Percentiles rank a stretch among this genome's conserved stretches.
phyloP scores from a whole-genome alignment of 1,284 basidiomycete species.

The Malassezia furfur region DNA sequence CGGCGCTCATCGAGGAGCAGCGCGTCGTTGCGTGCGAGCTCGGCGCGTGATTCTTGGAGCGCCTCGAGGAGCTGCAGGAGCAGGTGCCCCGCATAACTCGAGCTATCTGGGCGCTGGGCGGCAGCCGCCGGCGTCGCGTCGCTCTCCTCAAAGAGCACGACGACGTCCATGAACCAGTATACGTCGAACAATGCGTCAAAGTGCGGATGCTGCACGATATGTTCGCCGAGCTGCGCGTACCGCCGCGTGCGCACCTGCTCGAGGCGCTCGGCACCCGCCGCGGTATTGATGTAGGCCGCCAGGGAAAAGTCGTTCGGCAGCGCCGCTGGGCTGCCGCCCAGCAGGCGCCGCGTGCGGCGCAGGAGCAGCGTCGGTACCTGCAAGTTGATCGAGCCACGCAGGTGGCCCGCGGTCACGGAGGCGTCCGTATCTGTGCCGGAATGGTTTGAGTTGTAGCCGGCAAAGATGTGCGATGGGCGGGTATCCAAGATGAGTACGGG shows the following conservation, averaged over 20 bases:
- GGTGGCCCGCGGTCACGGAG: conserved; percentile 2
- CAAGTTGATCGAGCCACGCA: conserved; percentile 10
- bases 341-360: conserved; percentile 11
- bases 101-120: not conserved
- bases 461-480: conserved; percentile 8
- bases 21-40: not conserved
- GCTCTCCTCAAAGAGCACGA: conserved; percentile 15
- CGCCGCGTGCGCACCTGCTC: not conserved
- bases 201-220: not conserved
- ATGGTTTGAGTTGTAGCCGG: not conserved
- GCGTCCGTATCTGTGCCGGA: no score
- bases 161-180: conserved; percentile 12
- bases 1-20: not conserved
- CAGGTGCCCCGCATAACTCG: conserved; percentile 3
- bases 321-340: not conserved
- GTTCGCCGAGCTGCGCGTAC: not conserved
- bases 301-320: not conserved
- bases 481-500: conserved; percentile 16
- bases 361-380: conserved; percentile 14
- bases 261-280: not conserved
- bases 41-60: not conserved
- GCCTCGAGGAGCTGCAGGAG: conserved; percentile 6
- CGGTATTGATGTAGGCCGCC: conserved; percentile 5
- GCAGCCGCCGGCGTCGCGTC: not conserved
- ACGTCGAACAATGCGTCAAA: not conserved